A percentile compares a stretch with the other conserved stretches of the same genome.
These are phyloP conservation scores for Camellia sinensis DNA, from an alignment of 148 eudicot species.

Conservation along the genomic window DNA sequence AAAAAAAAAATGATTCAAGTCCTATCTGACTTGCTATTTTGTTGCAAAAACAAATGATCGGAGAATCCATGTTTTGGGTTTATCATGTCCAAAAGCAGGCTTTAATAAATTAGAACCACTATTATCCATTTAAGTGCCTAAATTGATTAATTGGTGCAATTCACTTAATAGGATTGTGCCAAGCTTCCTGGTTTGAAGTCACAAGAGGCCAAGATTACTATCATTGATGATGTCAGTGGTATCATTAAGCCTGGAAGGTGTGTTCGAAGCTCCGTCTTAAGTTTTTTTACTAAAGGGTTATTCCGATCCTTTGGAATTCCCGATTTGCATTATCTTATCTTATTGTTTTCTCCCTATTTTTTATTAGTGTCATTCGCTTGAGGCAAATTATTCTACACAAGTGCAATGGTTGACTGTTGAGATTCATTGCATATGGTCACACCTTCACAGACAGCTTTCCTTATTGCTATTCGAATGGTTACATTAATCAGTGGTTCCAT, in stretches of 20 bases:
- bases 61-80: neutral
- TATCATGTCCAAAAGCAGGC: neutral
- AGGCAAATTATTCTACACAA: neutral
- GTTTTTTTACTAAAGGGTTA: neutral
- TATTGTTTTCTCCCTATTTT: neutral
- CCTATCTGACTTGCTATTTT: neutral
- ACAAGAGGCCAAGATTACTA: conserved; percentile 30
- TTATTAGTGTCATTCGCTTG: neutral
- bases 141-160: conserved; percentile 6
- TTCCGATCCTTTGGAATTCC: too few relatives aligned
- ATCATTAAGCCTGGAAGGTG: conserved; percentile 78
- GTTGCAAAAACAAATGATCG: neutral
- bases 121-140: neutral
- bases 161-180: conserved; percentile 33
- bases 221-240: conserved; percentile 60
- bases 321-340: neutral
- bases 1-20: neutral
- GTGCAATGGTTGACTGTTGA: neutral
- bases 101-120: neutral
- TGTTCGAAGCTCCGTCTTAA: neutral
- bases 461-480: neutral
- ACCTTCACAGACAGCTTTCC: neutral
- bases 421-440: neutral
- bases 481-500: too few relatives aligned
- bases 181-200: conserved; percentile 16